These are phyloP conservation scores for Carex myosuroides DNA, from an alignment of 176 grass and related monocot genomes.

Conservation along the genomic window DNA sequence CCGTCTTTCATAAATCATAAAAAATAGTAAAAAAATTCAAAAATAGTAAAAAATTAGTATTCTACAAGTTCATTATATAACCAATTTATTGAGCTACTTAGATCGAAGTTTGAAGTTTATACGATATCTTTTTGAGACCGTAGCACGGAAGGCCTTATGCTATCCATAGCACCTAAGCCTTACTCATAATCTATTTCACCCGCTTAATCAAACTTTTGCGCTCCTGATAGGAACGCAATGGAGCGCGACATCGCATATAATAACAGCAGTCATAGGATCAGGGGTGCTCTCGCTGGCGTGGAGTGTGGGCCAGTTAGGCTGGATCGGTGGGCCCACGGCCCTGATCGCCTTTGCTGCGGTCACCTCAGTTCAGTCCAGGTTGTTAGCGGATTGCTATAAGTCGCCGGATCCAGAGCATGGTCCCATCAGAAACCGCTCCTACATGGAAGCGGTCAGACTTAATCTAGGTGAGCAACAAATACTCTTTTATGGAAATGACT, in stretches of 20 bases:
- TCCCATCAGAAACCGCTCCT: conserved; percentile 48
- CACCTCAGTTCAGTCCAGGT: conserved; percentile 38
- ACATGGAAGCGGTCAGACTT: conserved; percentile 49
- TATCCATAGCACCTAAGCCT: no score
- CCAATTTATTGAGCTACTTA: no score
- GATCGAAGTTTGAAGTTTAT: no score
- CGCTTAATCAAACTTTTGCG: not conserved
- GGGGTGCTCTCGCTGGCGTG: conserved; percentile 76
- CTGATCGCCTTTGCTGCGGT: conserved; percentile 57
- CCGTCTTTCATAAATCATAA: no score
- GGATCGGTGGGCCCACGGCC: conserved; percentile 47
- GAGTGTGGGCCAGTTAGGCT: conserved; percentile 82
- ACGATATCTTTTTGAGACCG: no score
- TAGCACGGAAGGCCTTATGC: no score
- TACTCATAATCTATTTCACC: no score
- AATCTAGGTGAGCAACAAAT: conserved; percentile 45
- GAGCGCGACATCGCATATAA: conserved; percentile 74
- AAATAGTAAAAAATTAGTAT: no score
- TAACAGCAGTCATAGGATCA: conserved; percentile 72
- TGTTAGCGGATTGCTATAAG: conserved; percentile 75
- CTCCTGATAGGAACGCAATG: conserved; percentile 48
- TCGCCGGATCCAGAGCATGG: conserved; percentile 46
- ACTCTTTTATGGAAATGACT: not conserved
- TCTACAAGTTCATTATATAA: no score
- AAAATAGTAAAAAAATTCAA: no score